Evolutionary conservation across 1,284 basidiomycete species (phyloP).

Genomic region (Chondrostereum purpureum): DNA sequence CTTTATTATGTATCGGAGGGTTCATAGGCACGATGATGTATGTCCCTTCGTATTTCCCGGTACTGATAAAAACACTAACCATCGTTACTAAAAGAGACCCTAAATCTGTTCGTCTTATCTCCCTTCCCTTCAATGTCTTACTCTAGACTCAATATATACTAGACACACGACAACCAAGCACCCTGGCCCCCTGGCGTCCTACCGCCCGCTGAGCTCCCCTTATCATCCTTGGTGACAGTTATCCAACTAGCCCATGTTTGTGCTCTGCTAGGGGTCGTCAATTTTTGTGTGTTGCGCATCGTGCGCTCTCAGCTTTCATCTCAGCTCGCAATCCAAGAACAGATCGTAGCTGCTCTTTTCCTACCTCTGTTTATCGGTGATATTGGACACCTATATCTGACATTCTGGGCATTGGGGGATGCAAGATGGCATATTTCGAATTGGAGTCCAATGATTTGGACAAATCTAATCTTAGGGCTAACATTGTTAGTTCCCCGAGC

Average conservation of each 20-base stretch:
- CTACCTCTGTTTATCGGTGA: conserved; percentile 65
- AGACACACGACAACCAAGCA: conserved; percentile 70
- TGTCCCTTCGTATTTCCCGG: conserved; percentile 17
- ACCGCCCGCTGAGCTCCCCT: conserved; percentile 46
- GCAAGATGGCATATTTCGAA: conserved; percentile 48
- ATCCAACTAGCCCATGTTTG: conserved; percentile 72
- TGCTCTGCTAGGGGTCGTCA: conserved; percentile 62
- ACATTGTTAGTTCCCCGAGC: conserved; percentile 60
- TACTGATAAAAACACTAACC: conserved; percentile 7
- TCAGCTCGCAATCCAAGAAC: conserved; percentile 61
- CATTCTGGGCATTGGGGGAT: conserved; percentile 68
- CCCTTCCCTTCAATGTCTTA: conserved; percentile 32
- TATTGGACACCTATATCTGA: conserved; percentile 55
- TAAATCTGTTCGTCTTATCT: conserved; percentile 19
- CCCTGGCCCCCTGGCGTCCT: conserved; percentile 50
- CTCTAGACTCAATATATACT: conserved; percentile 10
- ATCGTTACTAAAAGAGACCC: conserved; percentile 45
- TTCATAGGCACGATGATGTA: conserved; percentile 54
- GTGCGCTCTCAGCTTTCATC: conserved; percentile 50
- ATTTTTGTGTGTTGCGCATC: conserved; percentile 57
- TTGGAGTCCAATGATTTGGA: conserved; percentile 66
- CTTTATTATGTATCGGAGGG: conserved; percentile 55
- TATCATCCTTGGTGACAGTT: conserved; percentile 50
- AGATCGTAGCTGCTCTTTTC: conserved; percentile 55
- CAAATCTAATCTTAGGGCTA: conserved; percentile 56